Conservation (phyloP, 441 rosid species). For the Jatropha multifida region DNA sequence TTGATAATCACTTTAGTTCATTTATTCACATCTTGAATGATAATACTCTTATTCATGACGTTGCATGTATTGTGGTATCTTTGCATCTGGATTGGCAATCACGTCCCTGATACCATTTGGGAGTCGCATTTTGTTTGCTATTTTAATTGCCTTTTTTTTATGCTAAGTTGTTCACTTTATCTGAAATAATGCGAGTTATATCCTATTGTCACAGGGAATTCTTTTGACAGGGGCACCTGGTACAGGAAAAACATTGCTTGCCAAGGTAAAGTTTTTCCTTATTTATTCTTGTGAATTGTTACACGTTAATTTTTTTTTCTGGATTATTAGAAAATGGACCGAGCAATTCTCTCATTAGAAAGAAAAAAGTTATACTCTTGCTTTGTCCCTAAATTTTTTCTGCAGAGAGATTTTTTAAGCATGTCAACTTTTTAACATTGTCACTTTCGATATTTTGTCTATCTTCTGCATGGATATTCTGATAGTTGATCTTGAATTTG, state of each 20-base stretch:
- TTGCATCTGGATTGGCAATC: neutral
- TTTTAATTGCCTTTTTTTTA: neutral
- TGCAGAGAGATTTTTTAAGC: neutral
- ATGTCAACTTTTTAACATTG: neutral
- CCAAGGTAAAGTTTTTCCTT: constrained; percentile 58
- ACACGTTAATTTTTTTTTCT: neutral
- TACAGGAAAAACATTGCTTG: constrained; percentile 96
- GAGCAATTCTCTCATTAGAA: neutral
- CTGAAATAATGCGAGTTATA: constrained; percentile 6
- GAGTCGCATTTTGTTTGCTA: neutral
- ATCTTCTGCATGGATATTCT: neutral
- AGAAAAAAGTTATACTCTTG: neutral
- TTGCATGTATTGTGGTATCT: neutral
- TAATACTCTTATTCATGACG: neutral
- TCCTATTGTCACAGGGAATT: constrained; percentile 66
- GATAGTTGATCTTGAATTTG: constrained; percentile 22
- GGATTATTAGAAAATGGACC: neutral
- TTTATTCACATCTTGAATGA: neutral
- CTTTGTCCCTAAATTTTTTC: neutral
- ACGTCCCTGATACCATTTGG: neutral
- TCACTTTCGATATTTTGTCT: neutral
- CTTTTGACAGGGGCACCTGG: constrained; percentile 99
- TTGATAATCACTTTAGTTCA: neutral
- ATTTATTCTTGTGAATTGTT: neutral
- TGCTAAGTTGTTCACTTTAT: neutral